A percentile compares a stretch with the other conserved stretches of the same genome.
Evolutionary conservation across 441 rosid species (phyloP).

Genomic region (Monsonia emarginata): DNA sequence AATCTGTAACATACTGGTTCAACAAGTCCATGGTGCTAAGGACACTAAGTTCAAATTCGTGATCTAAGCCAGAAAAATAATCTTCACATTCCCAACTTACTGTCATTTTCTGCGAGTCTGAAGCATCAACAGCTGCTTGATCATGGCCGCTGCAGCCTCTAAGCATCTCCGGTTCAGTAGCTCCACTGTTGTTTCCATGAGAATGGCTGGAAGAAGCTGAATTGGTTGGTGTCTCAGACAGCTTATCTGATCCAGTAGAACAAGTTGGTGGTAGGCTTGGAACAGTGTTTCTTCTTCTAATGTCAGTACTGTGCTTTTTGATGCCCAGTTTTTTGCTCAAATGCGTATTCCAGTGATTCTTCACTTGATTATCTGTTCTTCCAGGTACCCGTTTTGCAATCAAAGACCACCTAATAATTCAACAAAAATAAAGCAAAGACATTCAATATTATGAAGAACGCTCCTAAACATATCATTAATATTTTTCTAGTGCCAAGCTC

Average conservation of each 20-base stretch:
- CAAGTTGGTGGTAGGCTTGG: constrained; percentile 15
- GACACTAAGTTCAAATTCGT: constrained; percentile 27
- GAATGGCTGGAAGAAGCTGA: constrained; percentile 11
- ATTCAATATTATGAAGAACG: background rate
- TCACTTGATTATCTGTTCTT: constrained; percentile 76
- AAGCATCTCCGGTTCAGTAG: constrained; percentile 11
- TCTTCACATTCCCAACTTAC: background rate
- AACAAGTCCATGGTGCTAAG: constrained; percentile 32
- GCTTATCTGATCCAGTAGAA: constrained; percentile 11
- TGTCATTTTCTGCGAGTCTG: constrained; percentile 8
- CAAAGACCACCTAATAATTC: constrained; percentile 55
- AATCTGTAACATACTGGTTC: constrained; percentile 28
- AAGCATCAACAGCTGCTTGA: constrained; percentile 18
- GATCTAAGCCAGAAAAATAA: constrained; percentile 18
- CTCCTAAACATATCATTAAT: no score
- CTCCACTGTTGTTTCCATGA: constrained; percentile 11
- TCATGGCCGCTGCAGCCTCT: background rate
- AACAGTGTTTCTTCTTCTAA: constrained; percentile 7
- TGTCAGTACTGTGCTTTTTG: constrained; percentile 16
- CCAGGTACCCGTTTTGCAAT: constrained; percentile 83
- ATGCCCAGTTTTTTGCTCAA: constrained; percentile 49
- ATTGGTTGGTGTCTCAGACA: constrained; percentile 9
- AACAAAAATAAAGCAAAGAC: background rate
- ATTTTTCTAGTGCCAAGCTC: background rate
- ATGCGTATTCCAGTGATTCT: constrained; percentile 79